Conservation (phyloP, 2,329 filamentous ascomycete species). For the Fusarium sp. region DNA sequence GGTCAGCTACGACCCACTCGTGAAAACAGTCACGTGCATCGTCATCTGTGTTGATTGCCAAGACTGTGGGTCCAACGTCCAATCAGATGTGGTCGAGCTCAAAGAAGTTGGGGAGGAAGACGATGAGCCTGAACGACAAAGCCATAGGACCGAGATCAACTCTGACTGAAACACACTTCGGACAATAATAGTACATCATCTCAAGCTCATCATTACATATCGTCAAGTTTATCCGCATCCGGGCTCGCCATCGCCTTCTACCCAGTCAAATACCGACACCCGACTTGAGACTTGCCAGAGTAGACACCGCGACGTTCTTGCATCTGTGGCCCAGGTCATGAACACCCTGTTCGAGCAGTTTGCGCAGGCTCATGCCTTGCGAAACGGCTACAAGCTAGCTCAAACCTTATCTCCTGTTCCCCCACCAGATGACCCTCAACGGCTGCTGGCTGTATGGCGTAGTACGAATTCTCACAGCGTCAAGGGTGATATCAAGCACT, state of each 20-base stretch:
- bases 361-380: constrained; percentile 71
- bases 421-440: constrained; percentile 70
- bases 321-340: constrained; percentile 62
- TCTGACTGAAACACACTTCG: constrained; percentile 10
- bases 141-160: constrained; percentile 18
- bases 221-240: not conserved
- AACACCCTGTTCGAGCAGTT: constrained; percentile 81
- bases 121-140: constrained; percentile 30
- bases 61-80: constrained; percentile 18
- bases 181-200: constrained; percentile 7
- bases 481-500: constrained; percentile 77
- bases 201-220: not conserved
- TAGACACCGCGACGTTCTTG: constrained; percentile 10
- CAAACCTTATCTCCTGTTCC: constrained; percentile 79
- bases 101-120: constrained; percentile 29
- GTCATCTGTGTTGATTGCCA: constrained; percentile 1
- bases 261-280: constrained; percentile 2
- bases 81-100: constrained; percentile 38
- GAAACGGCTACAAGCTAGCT: constrained; percentile 80
- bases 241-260: not conserved
- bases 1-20: constrained; percentile 40
- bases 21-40: constrained; percentile 35
- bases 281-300: not conserved
- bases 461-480: constrained; percentile 75
- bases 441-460: constrained; percentile 77